Evolutionary conservation across 2,329 filamentous ascomycete species (phyloP).

Genomic region (Daldinia eschscholtzii): DNA sequence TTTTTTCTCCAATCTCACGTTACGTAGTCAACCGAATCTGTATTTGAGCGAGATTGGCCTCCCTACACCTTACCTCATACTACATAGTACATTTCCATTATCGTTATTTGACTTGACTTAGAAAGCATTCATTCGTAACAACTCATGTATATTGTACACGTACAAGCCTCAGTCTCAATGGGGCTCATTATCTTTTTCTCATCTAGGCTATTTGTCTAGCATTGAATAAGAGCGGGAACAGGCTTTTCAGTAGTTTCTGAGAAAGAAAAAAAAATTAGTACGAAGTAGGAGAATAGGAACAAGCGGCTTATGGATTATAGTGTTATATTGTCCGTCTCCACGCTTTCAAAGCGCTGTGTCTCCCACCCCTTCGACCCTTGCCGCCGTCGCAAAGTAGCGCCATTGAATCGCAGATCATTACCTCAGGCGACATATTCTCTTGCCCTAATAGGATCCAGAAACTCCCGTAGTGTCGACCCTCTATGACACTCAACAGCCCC

Average conservation of each 20-base stretch:
- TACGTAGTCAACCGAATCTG: conserved; percentile 29
- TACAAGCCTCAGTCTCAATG: conserved; percentile 19
- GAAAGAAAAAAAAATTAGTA: neutral
- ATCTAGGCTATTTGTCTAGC: conserved; percentile 24
- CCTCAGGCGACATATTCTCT: conserved; percentile 47
- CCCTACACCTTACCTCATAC: conserved; percentile 2
- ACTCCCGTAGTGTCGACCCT: conserved; percentile 45
- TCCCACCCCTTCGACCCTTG: conserved; percentile 44
- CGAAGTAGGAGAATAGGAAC: conserved; percentile 6
- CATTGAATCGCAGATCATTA: conserved; percentile 52
- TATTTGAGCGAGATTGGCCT: conserved; percentile 13
- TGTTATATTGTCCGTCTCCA: conserved; percentile 27
- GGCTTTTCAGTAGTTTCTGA: conserved; percentile 27
- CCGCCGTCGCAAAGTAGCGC: conserved; percentile 49
- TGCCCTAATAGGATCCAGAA: conserved; percentile 49
- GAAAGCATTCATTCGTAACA: conserved; percentile 10
- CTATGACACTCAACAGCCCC: conserved; percentile 40
- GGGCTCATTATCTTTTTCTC: conserved; percentile 20
- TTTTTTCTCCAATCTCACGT: conserved; percentile 26
- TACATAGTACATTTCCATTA: conserved; percentile 3
- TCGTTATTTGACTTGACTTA: neutral
- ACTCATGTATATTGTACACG: neutral
- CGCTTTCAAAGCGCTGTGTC: conserved; percentile 29
- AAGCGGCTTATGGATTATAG: conserved; percentile 29
- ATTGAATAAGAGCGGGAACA: conserved; percentile 36